Evolutionary conservation across 148 eudicot species (phyloP), one percentile per base, ranked within the genome.

Genomic region (Arctostaphylos glauca): DNA sequence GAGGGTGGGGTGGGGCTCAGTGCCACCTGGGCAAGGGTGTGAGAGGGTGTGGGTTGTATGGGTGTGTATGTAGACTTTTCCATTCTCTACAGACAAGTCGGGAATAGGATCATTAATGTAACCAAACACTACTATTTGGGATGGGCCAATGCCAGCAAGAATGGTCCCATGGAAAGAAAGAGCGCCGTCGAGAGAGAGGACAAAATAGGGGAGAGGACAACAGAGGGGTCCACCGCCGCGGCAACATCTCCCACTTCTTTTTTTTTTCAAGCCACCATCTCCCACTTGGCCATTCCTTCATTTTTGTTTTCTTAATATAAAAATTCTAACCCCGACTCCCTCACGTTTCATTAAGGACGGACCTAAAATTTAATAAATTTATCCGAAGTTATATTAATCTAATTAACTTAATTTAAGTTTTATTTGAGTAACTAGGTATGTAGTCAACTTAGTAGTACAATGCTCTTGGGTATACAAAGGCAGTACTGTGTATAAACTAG

Each of bases 191-290:
- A 83, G 82, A 84, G 85, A 74, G 81, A 76, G 85, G 53, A 73
- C 68, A 19, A 19, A 67, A 54, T 21, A 9, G 62, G 72, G 2
- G n/a, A 84, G 50, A 83, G 83, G 79, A 86, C 84, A 74, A 87
- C 44, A 53, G 54, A 15, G 76, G 89, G 88, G 41, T 84, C 88
- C 86, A 85, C 75, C 86, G 89, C 89, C 88, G 88, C 84, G 71
- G 81, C 86, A 72, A 23, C 52, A 8, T 7, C 23, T 16, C 76
- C 50, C n/a, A 70, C 46, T 46, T 72, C n/a, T n/a, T n/a, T n/a
- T n/a, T n/a, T n/a, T n/a, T n/a, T n/a, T n/a, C n/a, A n/a, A n/a
- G n/a, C n/a, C n/a, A 72, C 50, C 52, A 8, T 7, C 23, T 16
- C 76, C 50, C n/a, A 70, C 46, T 46, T 72, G 52, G 52, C 52